Base-by-base conservation (phyloP, 441 rosid species). In the Syzygium malaccense region DNA sequence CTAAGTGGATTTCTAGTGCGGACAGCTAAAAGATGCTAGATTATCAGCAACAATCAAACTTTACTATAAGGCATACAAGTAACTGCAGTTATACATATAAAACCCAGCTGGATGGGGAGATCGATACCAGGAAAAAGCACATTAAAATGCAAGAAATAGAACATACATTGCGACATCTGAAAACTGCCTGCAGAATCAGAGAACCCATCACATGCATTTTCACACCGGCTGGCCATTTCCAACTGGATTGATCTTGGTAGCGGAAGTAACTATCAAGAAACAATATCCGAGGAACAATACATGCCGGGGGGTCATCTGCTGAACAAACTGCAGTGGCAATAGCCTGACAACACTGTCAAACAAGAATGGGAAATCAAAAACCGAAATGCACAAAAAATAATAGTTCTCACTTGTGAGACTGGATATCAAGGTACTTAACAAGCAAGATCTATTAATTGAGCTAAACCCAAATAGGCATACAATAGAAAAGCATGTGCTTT, bases 201-300 rank as follows among this genome's bases (percentile, higher is more conserved):
- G 97, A 97, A 86, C 99, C 99, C 93, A 95, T 92, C 89, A 93
- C 89, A 85, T 96, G 97, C 94, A 97, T 97, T 97, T 89, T 95
- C 68, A 87, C 85, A 86, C 96, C 94, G 62, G 90, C 91, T 41
- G 98, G 93, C 99, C 98, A 96, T 87, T 90, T 94, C 98, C 99
- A 98, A 64, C 79, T 89, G 56, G 96, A 91, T 89, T 88, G 95
- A 85, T 95, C 95, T 53, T 86, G 94, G 90, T 91, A 93, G 87
- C 90, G 55, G 87, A 97, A 93, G 93, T 94, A 97, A 90, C 92
- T 91, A 60, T 96, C 99, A 90, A 97, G 97, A 93, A 95, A 96
- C 89, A 98, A 91, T 90, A 97, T 90, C 58, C 94, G 94, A 48
- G 95, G 98, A 89, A 95, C 95, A 91, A 96, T 86, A 90, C 48